These are phyloP conservation scores for Pyricularia grisea DNA, from an alignment of 2,329 filamentous ascomycete genomes.

Conservation along the genomic window DNA sequence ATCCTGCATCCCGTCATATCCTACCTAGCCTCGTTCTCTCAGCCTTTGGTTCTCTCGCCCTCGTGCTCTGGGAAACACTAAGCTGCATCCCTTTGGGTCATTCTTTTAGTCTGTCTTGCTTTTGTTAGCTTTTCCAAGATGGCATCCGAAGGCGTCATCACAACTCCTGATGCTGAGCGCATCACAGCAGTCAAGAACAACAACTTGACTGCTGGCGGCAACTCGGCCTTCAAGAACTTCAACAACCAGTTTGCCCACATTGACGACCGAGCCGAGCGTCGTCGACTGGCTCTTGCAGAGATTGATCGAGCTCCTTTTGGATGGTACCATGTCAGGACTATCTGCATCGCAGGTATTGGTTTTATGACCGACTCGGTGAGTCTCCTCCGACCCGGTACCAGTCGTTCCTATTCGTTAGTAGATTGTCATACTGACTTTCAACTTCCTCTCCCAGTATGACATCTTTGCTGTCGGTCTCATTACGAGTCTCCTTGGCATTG, in stretches of 20 bases:
- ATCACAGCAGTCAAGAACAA: neutral
- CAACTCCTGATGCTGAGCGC: neutral
- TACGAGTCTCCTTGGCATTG: slow-evolving; percentile 68
- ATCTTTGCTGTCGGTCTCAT: slow-evolving; percentile 71
- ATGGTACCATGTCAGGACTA: slow-evolving; percentile 74
- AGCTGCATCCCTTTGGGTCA: neutral
- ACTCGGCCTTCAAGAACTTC: slow-evolving; percentile 67
- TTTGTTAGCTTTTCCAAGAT: neutral
- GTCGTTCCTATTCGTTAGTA: too few species aligned
- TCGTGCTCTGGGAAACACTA: neutral
- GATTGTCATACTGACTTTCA: too few species aligned
- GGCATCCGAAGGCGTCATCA: neutral
- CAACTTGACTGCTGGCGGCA: slow-evolving; percentile 38
- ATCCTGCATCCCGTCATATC: neutral
- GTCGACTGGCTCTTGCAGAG: slow-evolving; percentile 69
- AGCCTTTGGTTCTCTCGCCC: neutral
- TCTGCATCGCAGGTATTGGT: slow-evolving; percentile 71
- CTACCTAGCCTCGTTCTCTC: neutral
- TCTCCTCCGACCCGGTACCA: neutral
- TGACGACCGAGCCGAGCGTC: slow-evolving; percentile 66
- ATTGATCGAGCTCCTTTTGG: slow-evolving; percentile 76
- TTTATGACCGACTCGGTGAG: slow-evolving; percentile 71
- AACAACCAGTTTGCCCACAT: slow-evolving; percentile 41
- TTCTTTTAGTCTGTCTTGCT: neutral
- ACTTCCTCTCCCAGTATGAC: slow-evolving; percentile 40